Base-by-base conservation (phyloP, 2,329 filamentous ascomycete genomes). In the Calonectria multiphialidica region DNA sequence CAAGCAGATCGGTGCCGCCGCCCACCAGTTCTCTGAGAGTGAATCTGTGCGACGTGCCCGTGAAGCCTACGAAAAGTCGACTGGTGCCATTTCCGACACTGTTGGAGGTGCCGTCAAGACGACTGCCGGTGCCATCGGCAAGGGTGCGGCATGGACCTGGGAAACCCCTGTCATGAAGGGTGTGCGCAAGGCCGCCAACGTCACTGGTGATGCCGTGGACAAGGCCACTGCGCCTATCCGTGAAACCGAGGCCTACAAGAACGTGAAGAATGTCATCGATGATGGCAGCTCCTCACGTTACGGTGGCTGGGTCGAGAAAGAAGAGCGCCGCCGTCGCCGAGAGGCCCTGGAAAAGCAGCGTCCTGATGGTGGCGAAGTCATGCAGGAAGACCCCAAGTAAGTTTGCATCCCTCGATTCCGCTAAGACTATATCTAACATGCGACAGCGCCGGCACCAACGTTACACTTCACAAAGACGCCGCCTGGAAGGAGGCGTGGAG, bases 401-500 rank as follows among this genome's bases (percentile, higher is more conserved):
- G 94, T 88, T 63, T 55, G 21, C 13, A 21, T 12, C 16, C 25
- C 35, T n/a, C 7, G 35, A 12, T 40, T n/a, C 35, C n/a, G 8
- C 37, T 21, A n/a, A 7, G 42, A 13, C 25, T 9, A 42, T 45
- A 9, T 67, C 83, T 85, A 81, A 86, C 76, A 72, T 70, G 47
- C 21, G 5, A 33, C 77, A 98, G 97, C 71, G 97, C 97, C 71
- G 97, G 97, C 72, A 98, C 96, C 70, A 97, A 98, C 81, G 88
- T 99, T 61, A 98, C 96, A 0, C 83, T 99, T 0, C 97, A 99
- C 89, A 99, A 99, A 86, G 97, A 99, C 79, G 93, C 97, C 16
- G 94, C 94, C 25, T 98, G 96, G 95, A 98, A 98, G 86, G 96
- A 98, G 84, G 95, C 95, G n/a, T 99, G 97, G 97, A 92, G 93